phyloP scores from a whole-genome alignment of 1,284 basidiomycete genomes.

The Heterobasidion occidentale region DNA sequence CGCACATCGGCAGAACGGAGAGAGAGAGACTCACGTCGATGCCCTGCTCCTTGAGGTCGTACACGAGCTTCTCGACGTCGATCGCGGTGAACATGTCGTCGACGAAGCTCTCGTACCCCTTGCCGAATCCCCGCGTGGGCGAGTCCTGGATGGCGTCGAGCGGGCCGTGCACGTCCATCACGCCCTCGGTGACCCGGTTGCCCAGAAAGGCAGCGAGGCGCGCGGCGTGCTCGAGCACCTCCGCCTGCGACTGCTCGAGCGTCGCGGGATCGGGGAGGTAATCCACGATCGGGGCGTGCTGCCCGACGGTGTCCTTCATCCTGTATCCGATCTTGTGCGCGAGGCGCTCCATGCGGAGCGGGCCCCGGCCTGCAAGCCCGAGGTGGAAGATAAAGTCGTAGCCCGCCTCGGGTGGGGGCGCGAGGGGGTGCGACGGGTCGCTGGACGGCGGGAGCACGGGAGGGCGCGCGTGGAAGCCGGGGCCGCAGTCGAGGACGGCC shows the following conservation, averaged over 20 bases:
- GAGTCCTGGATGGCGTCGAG: conserved; percentile 19
- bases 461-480: conserved; percentile 54
- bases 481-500: conserved; percentile 47
- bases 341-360: conserved; percentile 56
- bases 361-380: conserved; percentile 59
- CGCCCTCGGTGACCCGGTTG: neutral
- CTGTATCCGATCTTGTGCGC: conserved; percentile 65
- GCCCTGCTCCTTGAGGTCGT: conserved; percentile 49
- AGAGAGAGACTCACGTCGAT: conserved; percentile 40
- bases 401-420: conserved; percentile 43
- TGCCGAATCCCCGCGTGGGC: conserved; percentile 41
- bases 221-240: conserved; percentile 25
- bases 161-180: conserved; percentile 14
- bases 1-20: neutral
- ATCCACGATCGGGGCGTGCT: conserved; percentile 46
- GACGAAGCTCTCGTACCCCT: conserved; percentile 36
- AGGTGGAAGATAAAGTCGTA: conserved; percentile 72
- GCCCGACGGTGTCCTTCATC: conserved; percentile 58
- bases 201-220: conserved; percentile 5
- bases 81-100: conserved; percentile 41
- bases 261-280: conserved; percentile 19
- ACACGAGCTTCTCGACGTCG: conserved; percentile 41
- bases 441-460: conserved; percentile 41
- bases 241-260: conserved; percentile 24
- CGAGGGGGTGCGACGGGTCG: conserved; percentile 23